These are phyloP conservation scores for Claviceps capensis DNA, from an alignment of 2,329 filamentous ascomycete genomes.

Conservation along the genomic window DNA sequence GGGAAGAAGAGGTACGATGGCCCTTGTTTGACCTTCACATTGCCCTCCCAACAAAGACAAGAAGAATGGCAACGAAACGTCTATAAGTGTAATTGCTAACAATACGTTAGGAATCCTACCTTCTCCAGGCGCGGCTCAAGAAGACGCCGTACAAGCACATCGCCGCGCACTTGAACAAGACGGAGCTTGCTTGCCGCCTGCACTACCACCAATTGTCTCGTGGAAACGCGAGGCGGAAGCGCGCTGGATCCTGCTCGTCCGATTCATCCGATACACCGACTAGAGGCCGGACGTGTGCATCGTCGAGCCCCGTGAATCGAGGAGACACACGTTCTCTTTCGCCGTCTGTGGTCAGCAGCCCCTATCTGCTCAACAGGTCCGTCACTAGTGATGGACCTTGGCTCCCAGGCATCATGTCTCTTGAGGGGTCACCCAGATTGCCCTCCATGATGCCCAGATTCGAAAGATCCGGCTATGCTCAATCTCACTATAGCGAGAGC, in stretches of 20 bases:
- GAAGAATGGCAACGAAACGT: no score
- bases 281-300: conserved; percentile 26
- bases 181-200: conserved; percentile 72
- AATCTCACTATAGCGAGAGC: conserved; percentile 15
- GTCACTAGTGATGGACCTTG: conserved; percentile 35
- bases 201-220: conserved; percentile 80
- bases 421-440: conserved; percentile 32
- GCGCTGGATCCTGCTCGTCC: conserved; percentile 56
- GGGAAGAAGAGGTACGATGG: conserved; percentile 61
- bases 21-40: neutral
- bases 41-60: neutral
- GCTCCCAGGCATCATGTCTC: conserved; percentile 38
- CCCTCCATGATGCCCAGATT: conserved; percentile 56
- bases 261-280: conserved; percentile 43
- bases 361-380: conserved; percentile 29
- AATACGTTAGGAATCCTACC: conserved; percentile 57
- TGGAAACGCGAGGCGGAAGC: conserved; percentile 67
- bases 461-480: conserved; percentile 31
- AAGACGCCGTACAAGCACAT: conserved; percentile 92
- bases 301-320: conserved; percentile 38
- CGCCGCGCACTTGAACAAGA: conserved; percentile 73
- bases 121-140: conserved; percentile 69
- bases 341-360: conserved; percentile 30
- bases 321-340: conserved; percentile 34
- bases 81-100: neutral